phyloP scores from a whole-genome alignment of 331 rosid genomes.

The Cucumis variabilis region DNA sequence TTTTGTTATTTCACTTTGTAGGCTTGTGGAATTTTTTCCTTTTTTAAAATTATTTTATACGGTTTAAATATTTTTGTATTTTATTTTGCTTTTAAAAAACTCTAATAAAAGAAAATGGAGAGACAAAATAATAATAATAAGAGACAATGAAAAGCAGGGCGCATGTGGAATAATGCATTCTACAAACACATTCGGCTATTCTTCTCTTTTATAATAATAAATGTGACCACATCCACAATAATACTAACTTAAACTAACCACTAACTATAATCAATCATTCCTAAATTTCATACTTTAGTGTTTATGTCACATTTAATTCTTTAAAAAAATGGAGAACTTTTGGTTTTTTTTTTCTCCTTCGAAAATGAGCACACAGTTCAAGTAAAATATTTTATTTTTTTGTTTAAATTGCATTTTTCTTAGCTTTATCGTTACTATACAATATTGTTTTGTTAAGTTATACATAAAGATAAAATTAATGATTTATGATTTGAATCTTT shows the following conservation, averaged over 20 bases:
- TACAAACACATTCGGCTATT: background rate
- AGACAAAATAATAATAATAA: background rate
- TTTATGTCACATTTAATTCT: background rate
- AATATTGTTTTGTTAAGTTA: too few relatives aligned
- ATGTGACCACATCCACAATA: background rate
- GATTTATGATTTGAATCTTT: too few relatives aligned
- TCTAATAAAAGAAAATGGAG: background rate
- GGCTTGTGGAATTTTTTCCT: too few relatives aligned
- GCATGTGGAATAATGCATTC: slow-evolving; percentile 7
- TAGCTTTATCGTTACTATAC: too few relatives aligned
- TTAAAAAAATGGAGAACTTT: background rate
- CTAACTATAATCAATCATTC: background rate
- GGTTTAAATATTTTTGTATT: too few relatives aligned
- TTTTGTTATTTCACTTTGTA: too few relatives aligned
- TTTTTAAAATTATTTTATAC: too few relatives aligned
- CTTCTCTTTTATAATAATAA: background rate
- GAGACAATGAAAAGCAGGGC: background rate
- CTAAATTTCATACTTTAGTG: background rate
- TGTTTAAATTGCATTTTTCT: fast-evolving
- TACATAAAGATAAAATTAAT: too few relatives aligned
- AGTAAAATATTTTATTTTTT: too few relatives aligned
- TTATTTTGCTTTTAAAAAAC: too few relatives aligned
- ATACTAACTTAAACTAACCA: background rate
- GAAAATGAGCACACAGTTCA: too few relatives aligned
- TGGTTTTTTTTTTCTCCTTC: too few relatives aligned